Percentiles rank a stretch among this genome's conserved stretches.
Evolutionary conservation across 805 yeast species (phyloP).

Genomic region (Grigorovia transvaalensis): DNA sequence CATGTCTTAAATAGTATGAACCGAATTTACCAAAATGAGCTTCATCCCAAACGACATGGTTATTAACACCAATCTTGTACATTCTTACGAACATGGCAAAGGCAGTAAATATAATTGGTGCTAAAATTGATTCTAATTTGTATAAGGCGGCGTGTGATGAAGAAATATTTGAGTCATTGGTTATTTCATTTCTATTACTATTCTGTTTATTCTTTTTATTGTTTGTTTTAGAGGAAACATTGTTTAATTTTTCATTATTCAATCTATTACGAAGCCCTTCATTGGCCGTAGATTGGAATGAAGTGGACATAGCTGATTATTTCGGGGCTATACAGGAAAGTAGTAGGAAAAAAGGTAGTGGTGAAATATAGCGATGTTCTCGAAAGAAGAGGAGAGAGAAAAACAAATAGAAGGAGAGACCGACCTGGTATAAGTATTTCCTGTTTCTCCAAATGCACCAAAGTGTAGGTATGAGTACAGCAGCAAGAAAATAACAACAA

Average conservation of each 20-base stretch:
- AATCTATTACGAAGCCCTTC: neutral
- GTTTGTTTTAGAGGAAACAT: neutral
- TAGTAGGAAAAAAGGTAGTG: neutral
- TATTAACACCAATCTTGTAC: slow-evolving; percentile 44
- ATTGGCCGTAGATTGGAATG: neutral
- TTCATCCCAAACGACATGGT: slow-evolving; percentile 77
- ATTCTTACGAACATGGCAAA: slow-evolving; percentile 47
- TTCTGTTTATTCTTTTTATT: neutral
- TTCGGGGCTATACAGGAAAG: neutral
- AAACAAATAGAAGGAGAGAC: too few relatives aligned
- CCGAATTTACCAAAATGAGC: slow-evolving; percentile 88
- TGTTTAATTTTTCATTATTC: neutral
- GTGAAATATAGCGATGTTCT: too few relatives aligned
- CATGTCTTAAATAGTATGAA: slow-evolving; percentile 67
- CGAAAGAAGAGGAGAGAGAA: too few relatives aligned
- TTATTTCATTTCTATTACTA: too few relatives aligned
- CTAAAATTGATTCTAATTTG: slow-evolving; percentile 26
- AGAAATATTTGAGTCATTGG: neutral
- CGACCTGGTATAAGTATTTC: too few relatives aligned
- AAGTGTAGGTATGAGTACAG: too few relatives aligned
- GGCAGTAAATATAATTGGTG: slow-evolving; percentile 36
- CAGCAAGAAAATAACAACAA: too few relatives aligned
- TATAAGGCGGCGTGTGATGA: neutral
- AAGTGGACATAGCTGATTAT: neutral
- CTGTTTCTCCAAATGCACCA: too few relatives aligned